These are phyloP conservation scores for Akanthomyces uredinophilus DNA, from an alignment of 2,329 filamentous ascomycete genomes.

Conservation along the genomic window DNA sequence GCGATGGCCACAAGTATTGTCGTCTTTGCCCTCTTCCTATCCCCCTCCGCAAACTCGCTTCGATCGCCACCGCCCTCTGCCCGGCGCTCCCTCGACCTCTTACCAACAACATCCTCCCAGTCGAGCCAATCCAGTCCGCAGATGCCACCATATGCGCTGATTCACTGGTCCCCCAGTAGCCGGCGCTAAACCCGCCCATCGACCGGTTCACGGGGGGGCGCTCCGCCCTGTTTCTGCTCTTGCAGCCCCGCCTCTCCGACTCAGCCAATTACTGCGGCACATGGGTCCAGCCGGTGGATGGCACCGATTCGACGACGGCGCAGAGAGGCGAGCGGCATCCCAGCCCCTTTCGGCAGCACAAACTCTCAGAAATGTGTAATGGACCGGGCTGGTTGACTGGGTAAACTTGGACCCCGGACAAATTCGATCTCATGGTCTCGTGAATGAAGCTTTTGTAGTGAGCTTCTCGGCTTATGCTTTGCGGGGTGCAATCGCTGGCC, in stretches of 20 bases:
- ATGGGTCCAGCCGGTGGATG: conserved; percentile 20
- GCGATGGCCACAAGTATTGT: not conserved
- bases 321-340: not conserved
- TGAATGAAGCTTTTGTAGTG: too few relatives aligned
- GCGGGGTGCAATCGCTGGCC: too few relatives aligned
- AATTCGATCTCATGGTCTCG: too few relatives aligned
- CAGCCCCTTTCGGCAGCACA: not conserved
- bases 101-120: not conserved
- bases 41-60: not conserved
- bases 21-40: not conserved
- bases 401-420: too few relatives aligned
- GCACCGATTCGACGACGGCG: not conserved
- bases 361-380: not conserved
- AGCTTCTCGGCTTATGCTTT: too few relatives aligned
- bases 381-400: too few relatives aligned
- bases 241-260: not conserved
- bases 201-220: not conserved
- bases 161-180: conserved; percentile 6
- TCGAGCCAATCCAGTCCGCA: conserved; percentile 5
- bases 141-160: conserved; percentile 7
- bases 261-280: conserved; percentile 24
- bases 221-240: not conserved
- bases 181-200: conserved; percentile 10
- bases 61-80: not conserved
- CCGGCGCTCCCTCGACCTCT: not conserved